Evolutionary conservation across 352 stramenopile species (phyloP), one percentile per base, ranked within the genome.

Genomic region (Blastocystis sp.): DNA sequence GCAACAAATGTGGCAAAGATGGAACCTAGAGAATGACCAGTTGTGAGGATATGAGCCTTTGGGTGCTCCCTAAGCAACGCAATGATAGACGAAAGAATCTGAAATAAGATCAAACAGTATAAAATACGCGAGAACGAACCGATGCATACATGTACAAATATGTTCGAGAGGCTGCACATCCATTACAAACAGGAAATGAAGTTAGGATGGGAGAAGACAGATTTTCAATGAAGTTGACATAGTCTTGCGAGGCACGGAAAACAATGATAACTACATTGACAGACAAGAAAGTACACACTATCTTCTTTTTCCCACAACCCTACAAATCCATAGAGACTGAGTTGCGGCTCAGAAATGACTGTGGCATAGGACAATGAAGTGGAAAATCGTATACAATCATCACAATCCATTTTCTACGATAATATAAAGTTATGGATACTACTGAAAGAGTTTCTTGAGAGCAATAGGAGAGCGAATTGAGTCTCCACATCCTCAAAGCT

Each of bases 391-490:
- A 32, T 21, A 52, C 63, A 75, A 19, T 75, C 63, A 6, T 43
- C 11, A 54, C 63, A 75, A 49, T 19, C 29, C 37, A 75, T 49
- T 27, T 75, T 75, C 63, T 75, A 54, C 9, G 9, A 4, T 49
- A 24, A 54, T 37, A 49, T 1, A 19, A 75, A 29, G 16, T n/a
- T 54, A 21, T 29, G 11, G 5, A 16, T 27, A 37, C 2, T n/a
- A 75, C 63, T 27, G 27, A 24, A 21, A 75, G 63, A 16, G 39
- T n/a, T 24, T 75, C n/a, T 19, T 75, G 29, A 24, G 29, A 54
- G 19, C 63, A 75, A 46, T 75, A 54, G 19, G 63, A 54, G 27
- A 75, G 63, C 5, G 63, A 75, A 75, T 75, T 75, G 7, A 75
- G 63, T 49, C 39, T 49, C 63, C 63, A 75, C 29, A 43, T 49